phyloP scores from a whole-genome alignment of 768 basidiomycete species.

The Clitopilus passeckerianus region DNA sequence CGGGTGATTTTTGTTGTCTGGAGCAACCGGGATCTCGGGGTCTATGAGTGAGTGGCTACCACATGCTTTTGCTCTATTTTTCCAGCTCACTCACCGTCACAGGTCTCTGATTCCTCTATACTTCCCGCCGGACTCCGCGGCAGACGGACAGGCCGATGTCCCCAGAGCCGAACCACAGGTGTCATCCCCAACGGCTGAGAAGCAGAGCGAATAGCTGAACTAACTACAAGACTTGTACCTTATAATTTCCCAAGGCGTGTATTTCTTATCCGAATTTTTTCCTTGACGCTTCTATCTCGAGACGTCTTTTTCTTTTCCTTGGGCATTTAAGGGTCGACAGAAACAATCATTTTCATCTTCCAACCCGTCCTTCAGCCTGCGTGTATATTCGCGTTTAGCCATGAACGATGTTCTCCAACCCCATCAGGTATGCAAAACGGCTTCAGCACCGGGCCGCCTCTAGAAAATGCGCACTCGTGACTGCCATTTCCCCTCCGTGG shows the following conservation, averaged over 20 bases:
- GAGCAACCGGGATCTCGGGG: conserved; percentile 54
- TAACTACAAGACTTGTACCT: not conserved
- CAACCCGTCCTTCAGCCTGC: not conserved
- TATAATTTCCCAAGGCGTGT: not conserved
- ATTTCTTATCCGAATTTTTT: not conserved
- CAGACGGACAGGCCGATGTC: conserved; percentile 6
- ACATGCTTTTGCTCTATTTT: not conserved
- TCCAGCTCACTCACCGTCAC: not conserved
- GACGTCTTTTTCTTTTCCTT: not conserved
- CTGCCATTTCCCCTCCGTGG: conserved; percentile 15
- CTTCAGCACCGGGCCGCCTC: conserved; percentile 9
- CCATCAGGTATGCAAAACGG: not conserved
- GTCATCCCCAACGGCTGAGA: not conserved
- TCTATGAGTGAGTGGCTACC: conserved; percentile 55
- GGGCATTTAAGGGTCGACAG: not conserved
- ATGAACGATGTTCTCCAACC: not conserved
- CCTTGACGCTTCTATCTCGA: not conserved
- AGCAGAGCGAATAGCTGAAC: not conserved
- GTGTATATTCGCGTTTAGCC: not conserved
- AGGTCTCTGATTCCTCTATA: conserved; percentile 55
- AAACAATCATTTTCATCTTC: not conserved
- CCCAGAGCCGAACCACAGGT: not conserved
- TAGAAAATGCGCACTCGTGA: conserved; percentile 9
- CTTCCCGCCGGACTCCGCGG: conserved; percentile 40
- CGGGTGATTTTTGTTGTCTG: conserved; percentile 75